These are phyloP conservation scores for Aspergillus viridinutans DNA, from an alignment of 2,329 filamentous ascomycete genomes.

Conservation along the genomic window DNA sequence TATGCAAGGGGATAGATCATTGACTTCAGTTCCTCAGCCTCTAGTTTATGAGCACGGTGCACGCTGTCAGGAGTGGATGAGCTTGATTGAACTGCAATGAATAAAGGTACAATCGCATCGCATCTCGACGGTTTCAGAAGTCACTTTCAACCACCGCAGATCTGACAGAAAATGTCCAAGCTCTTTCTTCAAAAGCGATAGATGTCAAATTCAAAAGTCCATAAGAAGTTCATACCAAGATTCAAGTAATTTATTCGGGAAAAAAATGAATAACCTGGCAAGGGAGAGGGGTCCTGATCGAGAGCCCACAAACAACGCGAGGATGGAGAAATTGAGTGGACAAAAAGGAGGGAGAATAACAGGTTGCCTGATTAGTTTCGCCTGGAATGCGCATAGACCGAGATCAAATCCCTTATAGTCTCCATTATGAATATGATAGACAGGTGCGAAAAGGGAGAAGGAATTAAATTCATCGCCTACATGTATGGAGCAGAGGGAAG, in stretches of 20 bases:
- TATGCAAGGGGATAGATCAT: constrained; percentile 12
- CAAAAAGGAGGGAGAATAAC: neutral
- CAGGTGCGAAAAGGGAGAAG: constrained; percentile 8
- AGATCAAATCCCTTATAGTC: neutral
- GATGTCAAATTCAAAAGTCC: neutral
- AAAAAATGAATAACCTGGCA: neutral
- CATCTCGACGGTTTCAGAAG: too few relatives aligned
- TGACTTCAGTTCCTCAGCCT: neutral
- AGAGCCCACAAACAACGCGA: neutral
- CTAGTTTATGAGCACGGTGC: constrained; percentile 4
- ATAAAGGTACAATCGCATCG: neutral
- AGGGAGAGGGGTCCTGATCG: neutral
- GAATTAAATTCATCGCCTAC: constrained; percentile 3
- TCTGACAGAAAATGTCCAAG: neutral
- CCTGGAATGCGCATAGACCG: neutral
- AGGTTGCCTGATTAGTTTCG: neutral
- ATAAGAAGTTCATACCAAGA: neutral
- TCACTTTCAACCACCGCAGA: neutral
- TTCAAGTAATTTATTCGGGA: neutral
- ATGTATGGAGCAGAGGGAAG: neutral
- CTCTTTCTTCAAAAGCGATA: neutral
- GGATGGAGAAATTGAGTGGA: neutral
- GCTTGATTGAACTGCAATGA: constrained; percentile 16
- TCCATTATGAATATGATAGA: neutral
- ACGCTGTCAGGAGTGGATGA: constrained; percentile 13